Evolutionary conservation across 352 stramenopile species (phyloP), one percentile per base, ranked within the genome.

Genomic region (Achlya hypogyna): DNA sequence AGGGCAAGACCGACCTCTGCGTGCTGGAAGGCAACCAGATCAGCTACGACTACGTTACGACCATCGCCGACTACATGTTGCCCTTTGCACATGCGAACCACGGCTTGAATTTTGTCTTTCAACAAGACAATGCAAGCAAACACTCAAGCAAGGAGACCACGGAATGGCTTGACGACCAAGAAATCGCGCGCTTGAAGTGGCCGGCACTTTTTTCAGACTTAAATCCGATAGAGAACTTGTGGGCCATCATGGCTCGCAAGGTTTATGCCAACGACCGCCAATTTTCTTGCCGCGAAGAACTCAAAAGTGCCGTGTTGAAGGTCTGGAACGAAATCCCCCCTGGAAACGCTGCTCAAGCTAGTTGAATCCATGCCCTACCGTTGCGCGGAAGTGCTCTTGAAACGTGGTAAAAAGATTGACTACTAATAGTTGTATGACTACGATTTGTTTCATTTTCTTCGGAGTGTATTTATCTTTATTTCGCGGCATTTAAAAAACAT

Each of bases 191-290:
- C 34, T 31, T 65, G 35, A 22, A 1, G 10, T 65, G 59, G 59
- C 27, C 34, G 1, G 42, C 59, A 5, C 28, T 29, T 5, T 52
- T 5, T 32, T 38, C 59, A 23, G 59, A 65, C 42, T 22, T 65
- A 0, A 65, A 65, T 29, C 38, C 59, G 35, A 65, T 65, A 58
- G 59, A 53, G 5, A 65, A 65, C 29, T 6, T 65, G 10, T 65
- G 59, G 59, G 59, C 35, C 12, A 4, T 42, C 22, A 25, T 65
- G 1, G 59, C 59, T 1, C 59, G 28, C 0, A 16, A 12, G 9
- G 59, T 65, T n/a, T 58, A 65, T 27, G n/a, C n/a, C n/a, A n/a
- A n/a, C n/a, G n/a, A n/a, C n/a, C n/a, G n/a, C n/a, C n/a, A n/a
- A n/a, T n/a, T n/a, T n/a, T n/a, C n/a, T n/a, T n/a, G n/a, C n/a